Percentiles rank a stretch among this genome's conserved stretches.
phyloP scores from a whole-genome alignment of 257 asterid genomes.

The Eustoma russellianum region DNA sequence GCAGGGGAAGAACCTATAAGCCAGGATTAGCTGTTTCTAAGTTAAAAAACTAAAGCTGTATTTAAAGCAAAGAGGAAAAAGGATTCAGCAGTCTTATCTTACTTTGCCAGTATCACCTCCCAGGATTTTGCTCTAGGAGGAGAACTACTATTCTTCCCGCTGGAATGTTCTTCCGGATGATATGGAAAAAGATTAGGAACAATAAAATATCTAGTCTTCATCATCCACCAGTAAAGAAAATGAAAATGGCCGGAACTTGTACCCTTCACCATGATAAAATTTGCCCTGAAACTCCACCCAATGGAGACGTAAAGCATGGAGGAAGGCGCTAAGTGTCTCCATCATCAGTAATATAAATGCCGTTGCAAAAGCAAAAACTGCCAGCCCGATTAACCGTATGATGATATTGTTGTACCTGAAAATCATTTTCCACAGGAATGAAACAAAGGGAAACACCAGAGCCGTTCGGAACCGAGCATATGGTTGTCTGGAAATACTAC shows the following conservation, averaged over 20 bases:
- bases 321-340: constrained; percentile 95
- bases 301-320: constrained; percentile 88
- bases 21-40: constrained; percentile 22
- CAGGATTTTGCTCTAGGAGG: background rate
- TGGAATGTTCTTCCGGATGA: background rate
- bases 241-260: constrained; percentile 73
- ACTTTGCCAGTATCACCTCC: constrained; percentile 6
- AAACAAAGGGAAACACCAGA: constrained; percentile 1
- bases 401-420: constrained; percentile 71
- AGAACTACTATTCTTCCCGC: constrained; percentile 12
- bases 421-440: background rate
- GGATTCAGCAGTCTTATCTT: constrained; percentile 12
- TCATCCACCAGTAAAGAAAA: constrained; percentile 54
- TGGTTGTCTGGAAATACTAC: too few relatives aligned
- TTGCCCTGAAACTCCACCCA: constrained; percentile 95
- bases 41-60: constrained; percentile 18
- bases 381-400: constrained; percentile 59
- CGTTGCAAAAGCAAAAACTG: constrained; percentile 80
- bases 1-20: constrained; percentile 18
- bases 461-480: too few relatives aligned
- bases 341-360: constrained; percentile 81
- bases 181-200: constrained; percentile 10
- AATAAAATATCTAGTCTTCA: constrained; percentile 30
- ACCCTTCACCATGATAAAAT: constrained; percentile 86
- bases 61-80: constrained; percentile 14